Evolutionary conservation across 495 filamentous ascomycete genomes (phyloP).

Genomic region (Sabuloglossum arenarium): DNA sequence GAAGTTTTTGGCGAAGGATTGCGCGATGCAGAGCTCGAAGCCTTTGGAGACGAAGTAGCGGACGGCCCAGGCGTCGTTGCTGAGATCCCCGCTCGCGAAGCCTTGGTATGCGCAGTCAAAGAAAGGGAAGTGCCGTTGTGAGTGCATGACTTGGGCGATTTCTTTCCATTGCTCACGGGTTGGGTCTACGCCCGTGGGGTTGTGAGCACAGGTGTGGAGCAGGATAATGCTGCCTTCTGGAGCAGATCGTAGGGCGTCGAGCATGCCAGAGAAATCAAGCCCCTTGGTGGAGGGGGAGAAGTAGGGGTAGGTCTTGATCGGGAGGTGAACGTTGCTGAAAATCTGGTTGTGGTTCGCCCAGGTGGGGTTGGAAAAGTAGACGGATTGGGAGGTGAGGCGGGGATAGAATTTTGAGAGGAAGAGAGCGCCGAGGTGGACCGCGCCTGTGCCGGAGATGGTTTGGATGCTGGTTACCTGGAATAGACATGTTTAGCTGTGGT

Average conservation of each 20-base stretch:
- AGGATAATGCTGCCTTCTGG: constrained; percentile 67
- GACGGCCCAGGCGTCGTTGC: constrained; percentile 71
- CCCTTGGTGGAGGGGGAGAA: constrained; percentile 71
- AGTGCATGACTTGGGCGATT: constrained; percentile 52
- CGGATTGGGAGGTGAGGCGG: constrained; percentile 36
- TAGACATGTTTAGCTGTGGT: neutral
- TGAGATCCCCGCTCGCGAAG: constrained; percentile 82
- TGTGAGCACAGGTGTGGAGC: constrained; percentile 93
- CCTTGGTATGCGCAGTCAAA: constrained; percentile 98
- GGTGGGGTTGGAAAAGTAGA: constrained; percentile 85
- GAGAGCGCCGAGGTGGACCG: constrained; percentile 68
- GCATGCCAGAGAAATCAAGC: constrained; percentile 82
- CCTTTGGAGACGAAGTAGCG: constrained; percentile 85
- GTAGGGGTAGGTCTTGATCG: constrained; percentile 75
- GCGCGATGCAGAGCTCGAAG: constrained; percentile 87
- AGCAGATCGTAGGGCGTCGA: constrained; percentile 40
- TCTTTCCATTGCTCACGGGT: constrained; percentile 87
- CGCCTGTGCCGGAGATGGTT: constrained; percentile 83
- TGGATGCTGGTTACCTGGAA: constrained; percentile 37
- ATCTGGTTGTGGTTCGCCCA: constrained; percentile 99
- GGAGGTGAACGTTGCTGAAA: constrained; percentile 74
- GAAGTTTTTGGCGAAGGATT: constrained; percentile 98
- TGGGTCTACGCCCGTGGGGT: constrained; percentile 93
- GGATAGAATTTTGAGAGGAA: constrained; percentile 68
- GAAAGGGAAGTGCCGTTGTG: constrained; percentile 83